Evolutionary conservation across 768 basidiomycete species (phyloP).

Genomic region (Austroboletus festivus): DNA sequence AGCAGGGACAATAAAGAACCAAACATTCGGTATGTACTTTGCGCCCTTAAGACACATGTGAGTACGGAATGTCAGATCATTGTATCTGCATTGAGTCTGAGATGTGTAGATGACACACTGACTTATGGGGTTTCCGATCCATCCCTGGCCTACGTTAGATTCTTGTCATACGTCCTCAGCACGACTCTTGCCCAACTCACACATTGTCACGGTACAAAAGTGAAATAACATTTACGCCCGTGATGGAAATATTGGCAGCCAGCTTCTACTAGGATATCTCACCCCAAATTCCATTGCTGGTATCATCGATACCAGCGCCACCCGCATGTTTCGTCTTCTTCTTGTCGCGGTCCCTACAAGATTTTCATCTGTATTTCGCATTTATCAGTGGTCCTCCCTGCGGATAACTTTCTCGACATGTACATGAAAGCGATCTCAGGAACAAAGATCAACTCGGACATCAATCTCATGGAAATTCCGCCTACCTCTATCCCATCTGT

Average conservation of each 20-base stretch:
- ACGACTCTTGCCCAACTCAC: neutral
- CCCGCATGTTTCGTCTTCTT: slow-evolving; percentile 9
- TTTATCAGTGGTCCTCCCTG: slow-evolving; percentile 25
- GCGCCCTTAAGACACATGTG: slow-evolving; percentile 22
- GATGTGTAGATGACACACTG: slow-evolving; percentile 20
- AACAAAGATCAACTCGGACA: neutral
- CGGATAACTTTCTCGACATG: slow-evolving; percentile 14
- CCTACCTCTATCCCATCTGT: slow-evolving; percentile 11
- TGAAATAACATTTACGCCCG: slow-evolving; percentile 18
- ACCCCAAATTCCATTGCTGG: slow-evolving; percentile 24
- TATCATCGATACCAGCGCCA: slow-evolving; percentile 29
- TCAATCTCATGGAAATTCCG: slow-evolving; percentile 18
- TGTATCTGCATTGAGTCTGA: neutral
- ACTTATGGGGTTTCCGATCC: slow-evolving; percentile 26
- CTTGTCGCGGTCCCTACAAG: neutral
- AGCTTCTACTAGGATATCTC: slow-evolving; percentile 29
- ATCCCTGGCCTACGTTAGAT: slow-evolving; percentile 10
- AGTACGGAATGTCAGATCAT: neutral
- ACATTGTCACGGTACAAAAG: slow-evolving; percentile 25
- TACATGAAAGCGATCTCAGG: slow-evolving; percentile 19
- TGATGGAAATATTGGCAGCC: slow-evolving; percentile 27
- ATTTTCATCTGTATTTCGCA: neutral
- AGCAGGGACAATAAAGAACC: slow-evolving; percentile 13
- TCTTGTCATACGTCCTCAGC: no score
- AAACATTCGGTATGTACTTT: slow-evolving; percentile 23